Evolutionary conservation across 2,329 filamentous ascomycete genomes (phyloP).

Genomic region (Fusarium succisae): DNA sequence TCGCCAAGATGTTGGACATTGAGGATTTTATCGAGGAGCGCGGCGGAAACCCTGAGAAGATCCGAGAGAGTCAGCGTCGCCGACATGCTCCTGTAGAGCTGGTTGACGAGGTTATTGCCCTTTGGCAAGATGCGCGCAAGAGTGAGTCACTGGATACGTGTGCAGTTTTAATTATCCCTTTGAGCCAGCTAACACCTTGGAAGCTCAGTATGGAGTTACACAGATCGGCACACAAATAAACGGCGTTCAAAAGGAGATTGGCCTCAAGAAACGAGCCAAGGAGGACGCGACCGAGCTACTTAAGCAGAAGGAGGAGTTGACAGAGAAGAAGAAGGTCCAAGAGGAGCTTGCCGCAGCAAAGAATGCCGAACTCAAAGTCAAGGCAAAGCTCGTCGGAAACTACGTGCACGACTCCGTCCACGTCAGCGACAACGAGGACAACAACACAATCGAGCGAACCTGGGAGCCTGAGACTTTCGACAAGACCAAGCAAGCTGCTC

Average conservation of each 20-base stretch:
- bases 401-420: conserved; percentile 86
- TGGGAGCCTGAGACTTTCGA: conserved; percentile 83
- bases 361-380: conserved; percentile 75
- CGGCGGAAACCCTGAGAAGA: conserved; percentile 89
- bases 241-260: conserved; percentile 88
- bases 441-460: conserved; percentile 79
- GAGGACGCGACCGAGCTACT: conserved; percentile 86
- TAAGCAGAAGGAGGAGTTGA: conserved; percentile 78
- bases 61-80: conserved; percentile 89
- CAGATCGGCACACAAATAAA: conserved; percentile 89
- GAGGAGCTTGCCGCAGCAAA: conserved; percentile 80
- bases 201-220: conserved; percentile 76
- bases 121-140: conserved; percentile 86
- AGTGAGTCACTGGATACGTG: conserved; percentile 52
- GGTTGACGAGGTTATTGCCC: conserved; percentile 88
- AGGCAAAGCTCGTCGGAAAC: conserved; percentile 79
- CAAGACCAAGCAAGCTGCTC: conserved; percentile 77
- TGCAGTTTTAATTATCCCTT: neutral
- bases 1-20: conserved; percentile 73
- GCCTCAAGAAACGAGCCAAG: conserved; percentile 92
- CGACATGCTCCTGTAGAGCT: conserved; percentile 82
- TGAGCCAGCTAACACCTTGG: conserved; percentile 13
- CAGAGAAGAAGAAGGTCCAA: conserved; percentile 83
- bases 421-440: conserved; percentile 85
- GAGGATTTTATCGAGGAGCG: conserved; percentile 84